phyloP scores from a whole-genome alignment of 129 eudicot species.

The sunflower (Helianthus annuus) region DNA sequence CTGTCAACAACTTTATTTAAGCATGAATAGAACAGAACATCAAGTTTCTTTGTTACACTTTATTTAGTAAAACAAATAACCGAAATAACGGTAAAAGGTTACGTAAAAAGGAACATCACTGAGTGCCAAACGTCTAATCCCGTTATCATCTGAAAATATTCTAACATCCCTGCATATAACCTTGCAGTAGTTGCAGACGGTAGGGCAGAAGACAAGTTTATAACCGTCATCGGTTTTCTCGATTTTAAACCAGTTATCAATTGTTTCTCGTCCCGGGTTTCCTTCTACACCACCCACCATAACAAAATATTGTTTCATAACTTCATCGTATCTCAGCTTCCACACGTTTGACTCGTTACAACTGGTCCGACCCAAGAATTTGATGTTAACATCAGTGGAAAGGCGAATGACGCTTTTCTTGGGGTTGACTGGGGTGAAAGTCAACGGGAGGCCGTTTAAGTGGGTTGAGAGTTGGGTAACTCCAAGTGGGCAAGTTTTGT shows the following conservation, averaged over 20 bases:
- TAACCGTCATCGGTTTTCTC: constrained; percentile 39
- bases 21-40: constrained; percentile 11
- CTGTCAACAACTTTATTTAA: constrained; percentile 5
- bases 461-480: constrained; percentile 29
- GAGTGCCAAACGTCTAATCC: constrained; percentile 37
- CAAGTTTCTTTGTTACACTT: background rate
- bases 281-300: constrained; percentile 47
- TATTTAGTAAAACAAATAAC: constrained; percentile 5
- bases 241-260: constrained; percentile 44
- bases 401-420: constrained; percentile 32
- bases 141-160: constrained; percentile 20
- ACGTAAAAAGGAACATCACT: constrained; percentile 33
- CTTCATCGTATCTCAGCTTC: constrained; percentile 32
- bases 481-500: constrained; percentile 36
- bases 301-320: constrained; percentile 24
- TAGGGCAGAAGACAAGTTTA: constrained; percentile 47
- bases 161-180: constrained; percentile 47
- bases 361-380: constrained; percentile 24
- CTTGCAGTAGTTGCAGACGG: constrained; percentile 42
- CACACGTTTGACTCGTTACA: constrained; percentile 40
- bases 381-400: constrained; percentile 41
- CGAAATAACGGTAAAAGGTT: constrained; percentile 21
- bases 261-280: constrained; percentile 39
- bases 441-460: constrained; percentile 25
- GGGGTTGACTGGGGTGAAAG: constrained; percentile 35